These are phyloP conservation scores for Roridomyces roridus DNA, from an alignment of 768 basidiomycete species.

Conservation along the genomic window DNA sequence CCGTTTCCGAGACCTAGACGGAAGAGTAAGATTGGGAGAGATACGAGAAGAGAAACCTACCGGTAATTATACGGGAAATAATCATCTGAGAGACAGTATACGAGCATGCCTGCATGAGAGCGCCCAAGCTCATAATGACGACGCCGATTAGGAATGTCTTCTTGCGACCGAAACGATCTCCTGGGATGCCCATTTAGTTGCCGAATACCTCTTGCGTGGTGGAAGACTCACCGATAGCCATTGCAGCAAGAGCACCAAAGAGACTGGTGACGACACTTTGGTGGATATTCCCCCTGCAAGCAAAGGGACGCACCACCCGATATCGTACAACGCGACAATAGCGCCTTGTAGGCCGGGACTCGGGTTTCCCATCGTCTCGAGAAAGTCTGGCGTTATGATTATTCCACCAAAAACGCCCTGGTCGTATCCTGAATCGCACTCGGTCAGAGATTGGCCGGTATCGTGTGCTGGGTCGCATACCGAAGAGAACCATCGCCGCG, in stretches of 20 bases:
- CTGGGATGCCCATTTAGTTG: conserved; percentile 16
- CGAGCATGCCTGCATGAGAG: conserved; percentile 53
- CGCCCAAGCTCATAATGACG: conserved; percentile 58
- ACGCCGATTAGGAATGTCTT: conserved; percentile 57
- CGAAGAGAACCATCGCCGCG: conserved; percentile 58
- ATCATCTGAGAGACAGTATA: conserved; percentile 55
- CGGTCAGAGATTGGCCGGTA: too few species aligned
- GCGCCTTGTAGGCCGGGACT: conserved; percentile 51
- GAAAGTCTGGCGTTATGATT: conserved; percentile 53
- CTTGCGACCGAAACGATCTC: conserved; percentile 51
- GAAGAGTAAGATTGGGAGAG: not conserved
- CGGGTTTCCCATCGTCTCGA: conserved; percentile 55
- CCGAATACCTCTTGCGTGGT: not conserved
- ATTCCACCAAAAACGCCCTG: conserved; percentile 61
- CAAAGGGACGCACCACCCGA: conserved; percentile 44
- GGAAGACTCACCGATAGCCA: conserved; percentile 39
- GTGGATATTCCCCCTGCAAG: too few species aligned
- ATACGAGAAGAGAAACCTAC: conserved; percentile 26
- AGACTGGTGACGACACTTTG: conserved; percentile 44
- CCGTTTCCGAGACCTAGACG: conserved; percentile 51
- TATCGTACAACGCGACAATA: conserved; percentile 58
- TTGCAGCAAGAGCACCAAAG: conserved; percentile 51
- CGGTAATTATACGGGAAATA: conserved; percentile 53
- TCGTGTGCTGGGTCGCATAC: conserved; percentile 28
- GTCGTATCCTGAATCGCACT: conserved; percentile 46